Evolutionary conservation across 805 yeast genomes (phyloP), one percentile per base, ranked within the genome.

Genomic region (Maudiozyma saulgeensis): DNA sequence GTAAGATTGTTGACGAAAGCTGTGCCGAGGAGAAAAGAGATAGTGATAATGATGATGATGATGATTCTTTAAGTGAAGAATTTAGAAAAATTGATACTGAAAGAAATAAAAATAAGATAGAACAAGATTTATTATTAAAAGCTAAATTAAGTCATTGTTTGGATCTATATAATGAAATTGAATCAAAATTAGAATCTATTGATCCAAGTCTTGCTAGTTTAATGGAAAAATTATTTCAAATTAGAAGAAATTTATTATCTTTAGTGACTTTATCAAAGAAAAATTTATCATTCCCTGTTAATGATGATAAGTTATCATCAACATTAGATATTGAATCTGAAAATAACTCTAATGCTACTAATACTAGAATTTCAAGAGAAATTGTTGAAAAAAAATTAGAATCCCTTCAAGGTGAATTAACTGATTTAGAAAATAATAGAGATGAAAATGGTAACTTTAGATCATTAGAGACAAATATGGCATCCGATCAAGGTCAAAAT

Each of bases 111-210:
- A 74, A 77, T 56, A 68, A 70, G 49, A 72, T 77, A 19, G 87
- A 81, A 53, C 85, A 84, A 56, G 75, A 76, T 51, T 63, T 75
- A 41, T 64, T 88, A 51, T 69, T 90, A 51, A 76, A 83, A 55
- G 74, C 75, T 49, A 89, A 90, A 65, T 73, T 84, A 58, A 71
- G 73, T 51, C 77, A 77, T 54, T 84, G 96, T 64, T 64, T 77
- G 41, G 71, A 72, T 34, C 80, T 79, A 52, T 81, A 81, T 57
- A 63, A 72, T 32, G 70, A 72, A 45, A 76, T 89, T 50, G 82
- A 79, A 56, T 71, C 73, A 42, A 75, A 79, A 49, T 71, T 82
- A 51, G 76, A 76, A 43, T 72, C 72, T 46, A 71, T 84, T 35
- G 77, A 78, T 43, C 73, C 77, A 47, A 74, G 68, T 60, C 73